These are phyloP conservation scores for Solanum sparsipilum DNA, from an alignment of 257 asterid species.

Conservation along the genomic window DNA sequence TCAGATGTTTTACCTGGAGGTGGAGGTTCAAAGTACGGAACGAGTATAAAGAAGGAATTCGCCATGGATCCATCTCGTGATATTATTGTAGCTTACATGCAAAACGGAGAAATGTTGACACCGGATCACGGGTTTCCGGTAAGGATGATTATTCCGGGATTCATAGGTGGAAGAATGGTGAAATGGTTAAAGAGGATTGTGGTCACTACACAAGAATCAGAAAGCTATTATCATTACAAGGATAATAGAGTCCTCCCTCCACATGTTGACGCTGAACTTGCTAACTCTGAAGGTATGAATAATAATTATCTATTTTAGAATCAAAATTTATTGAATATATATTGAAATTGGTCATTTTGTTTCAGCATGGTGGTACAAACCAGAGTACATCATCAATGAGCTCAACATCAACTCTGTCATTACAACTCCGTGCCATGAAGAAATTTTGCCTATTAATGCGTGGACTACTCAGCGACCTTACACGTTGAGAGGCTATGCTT, in stretches of 20 bases:
- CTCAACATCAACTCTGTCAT: conserved; percentile 84
- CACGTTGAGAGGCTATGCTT: conserved; percentile 78
- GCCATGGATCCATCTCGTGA: conserved; percentile 88
- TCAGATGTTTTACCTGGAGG: conserved; percentile 90
- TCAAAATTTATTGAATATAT: no score
- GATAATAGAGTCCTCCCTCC: conserved; percentile 85
- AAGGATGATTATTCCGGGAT: conserved; percentile 77
- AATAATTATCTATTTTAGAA: conserved; percentile 19
- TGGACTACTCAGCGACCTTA: conserved; percentile 86
- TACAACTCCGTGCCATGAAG: conserved; percentile 90
- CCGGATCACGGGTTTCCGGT: conserved; percentile 95
- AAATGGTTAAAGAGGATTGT: conserved; percentile 78
- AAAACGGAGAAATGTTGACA: conserved; percentile 55
- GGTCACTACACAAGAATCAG: conserved; percentile 61
- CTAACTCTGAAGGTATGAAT: conserved; percentile 65
- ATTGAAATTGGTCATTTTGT: not conserved
- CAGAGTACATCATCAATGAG: conserved; percentile 81
- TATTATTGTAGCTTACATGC: conserved; percentile 78
- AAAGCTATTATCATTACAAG: conserved; percentile 60
- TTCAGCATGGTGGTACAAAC: conserved; percentile 97
- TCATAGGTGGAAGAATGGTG: conserved; percentile 94
- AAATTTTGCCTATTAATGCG: conserved; percentile 69
- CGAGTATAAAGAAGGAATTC: conserved; percentile 44
- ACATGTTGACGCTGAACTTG: conserved; percentile 83
- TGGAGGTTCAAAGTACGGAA: conserved; percentile 86